Percentiles rank a stretch among this genome's conserved stretches.
These are phyloP conservation scores for Fusarium annulatum DNA, from an alignment of 2,329 filamentous ascomycete species.

Conservation along the genomic window DNA sequence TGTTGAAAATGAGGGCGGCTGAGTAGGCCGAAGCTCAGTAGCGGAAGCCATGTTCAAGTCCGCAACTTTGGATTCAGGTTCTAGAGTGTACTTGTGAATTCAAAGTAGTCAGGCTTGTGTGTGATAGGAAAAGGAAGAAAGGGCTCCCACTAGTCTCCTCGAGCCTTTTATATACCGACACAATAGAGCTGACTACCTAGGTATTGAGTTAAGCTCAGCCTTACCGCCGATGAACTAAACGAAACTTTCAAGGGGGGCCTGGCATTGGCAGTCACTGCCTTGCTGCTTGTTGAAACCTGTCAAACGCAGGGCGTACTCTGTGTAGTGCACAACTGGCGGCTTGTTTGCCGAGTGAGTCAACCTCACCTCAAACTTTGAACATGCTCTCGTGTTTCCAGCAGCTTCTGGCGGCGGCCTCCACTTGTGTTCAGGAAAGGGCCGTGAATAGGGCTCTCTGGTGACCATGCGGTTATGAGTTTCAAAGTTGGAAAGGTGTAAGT, in stretches of 20 bases:
- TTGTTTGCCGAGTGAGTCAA: constrained; percentile 25
- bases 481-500: background rate
- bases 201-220: constrained; percentile 18
- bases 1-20: constrained; percentile 33
- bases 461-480: background rate
- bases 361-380: background rate
- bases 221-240: constrained; percentile 26
- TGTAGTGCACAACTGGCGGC: background rate
- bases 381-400: background rate
- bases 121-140: background rate
- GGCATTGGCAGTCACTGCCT: background rate
- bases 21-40: constrained; percentile 44
- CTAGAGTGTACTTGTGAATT: background rate
- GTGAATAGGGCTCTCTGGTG: background rate
- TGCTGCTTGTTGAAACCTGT: constrained; percentile 20
- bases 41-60: constrained; percentile 47
- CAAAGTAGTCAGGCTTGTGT: background rate
- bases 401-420: background rate
- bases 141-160: background rate
- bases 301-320: constrained; percentile 34
- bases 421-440: background rate
- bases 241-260: background rate
- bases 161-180: constrained; percentile 13
- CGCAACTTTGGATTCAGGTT: background rate
- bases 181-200: background rate